These are phyloP conservation scores for Catharanthus roseus DNA, from an alignment of 257 asterid genomes.

Conservation along the genomic window DNA sequence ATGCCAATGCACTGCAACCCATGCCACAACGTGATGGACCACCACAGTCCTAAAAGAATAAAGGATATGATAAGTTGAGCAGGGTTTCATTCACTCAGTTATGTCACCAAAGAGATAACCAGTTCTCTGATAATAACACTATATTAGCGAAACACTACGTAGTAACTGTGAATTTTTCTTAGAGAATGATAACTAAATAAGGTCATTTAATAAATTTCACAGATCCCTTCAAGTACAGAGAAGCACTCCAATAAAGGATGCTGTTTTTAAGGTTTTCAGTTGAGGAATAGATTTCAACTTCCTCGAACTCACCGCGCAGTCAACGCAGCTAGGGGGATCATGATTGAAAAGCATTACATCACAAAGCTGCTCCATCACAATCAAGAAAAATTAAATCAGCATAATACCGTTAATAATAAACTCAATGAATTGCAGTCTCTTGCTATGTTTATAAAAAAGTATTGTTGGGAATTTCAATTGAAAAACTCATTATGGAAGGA, in stretches of 20 bases:
- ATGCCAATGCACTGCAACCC: conserved; percentile 88
- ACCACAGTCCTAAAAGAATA: conserved; percentile 68
- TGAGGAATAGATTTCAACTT: neutral
- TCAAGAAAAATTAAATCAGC: conserved; percentile 13
- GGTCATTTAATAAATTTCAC: neutral
- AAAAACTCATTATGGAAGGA: conserved; percentile 1
- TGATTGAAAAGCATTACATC: conserved; percentile 88
- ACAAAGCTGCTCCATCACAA: conserved; percentile 79
- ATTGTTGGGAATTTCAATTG: neutral
- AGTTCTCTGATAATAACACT: neutral
- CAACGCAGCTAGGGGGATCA: conserved; percentile 75
- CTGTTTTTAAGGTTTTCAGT: neutral
- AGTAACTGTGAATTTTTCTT: neutral
- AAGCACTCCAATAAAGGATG: neutral
- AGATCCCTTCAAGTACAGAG: neutral
- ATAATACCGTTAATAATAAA: neutral
- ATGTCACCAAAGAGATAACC: neutral
- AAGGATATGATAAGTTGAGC: neutral
- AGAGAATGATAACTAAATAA: conserved; percentile 4
- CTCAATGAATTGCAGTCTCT: neutral
- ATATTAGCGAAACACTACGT: neutral
- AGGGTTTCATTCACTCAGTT: neutral
- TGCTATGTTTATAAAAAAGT: neutral
- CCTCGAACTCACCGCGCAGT: conserved; percentile 60
- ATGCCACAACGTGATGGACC: conserved; percentile 82